Evolutionary conservation across 2,329 filamentous ascomycete genomes (phyloP).

Genomic region (Ceratocystiopsis brevicomis): DNA sequence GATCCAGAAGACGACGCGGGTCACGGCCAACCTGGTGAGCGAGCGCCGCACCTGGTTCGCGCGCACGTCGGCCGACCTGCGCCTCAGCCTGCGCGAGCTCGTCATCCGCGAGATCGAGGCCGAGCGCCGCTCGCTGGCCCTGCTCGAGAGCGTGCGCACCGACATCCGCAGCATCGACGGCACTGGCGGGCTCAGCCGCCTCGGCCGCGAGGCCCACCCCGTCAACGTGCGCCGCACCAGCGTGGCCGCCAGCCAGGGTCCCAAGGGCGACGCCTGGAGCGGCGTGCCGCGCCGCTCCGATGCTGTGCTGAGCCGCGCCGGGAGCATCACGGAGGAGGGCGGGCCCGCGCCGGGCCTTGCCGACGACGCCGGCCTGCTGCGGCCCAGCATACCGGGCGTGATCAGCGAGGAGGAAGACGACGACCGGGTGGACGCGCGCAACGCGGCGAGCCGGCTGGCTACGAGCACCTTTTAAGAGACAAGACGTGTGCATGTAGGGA

Average conservation of each 20-base stretch:
- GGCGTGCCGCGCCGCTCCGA: slow-evolving; percentile 62
- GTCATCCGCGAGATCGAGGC: slow-evolving; percentile 89
- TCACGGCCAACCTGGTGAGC: slow-evolving; percentile 71
- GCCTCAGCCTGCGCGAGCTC: slow-evolving; percentile 73
- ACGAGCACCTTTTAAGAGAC: slow-evolving; percentile 70
- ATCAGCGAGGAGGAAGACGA: slow-evolving; percentile 66
- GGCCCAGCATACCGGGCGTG: slow-evolving; percentile 34
- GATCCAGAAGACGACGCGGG: slow-evolving; percentile 66
- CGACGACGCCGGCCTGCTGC: slow-evolving; percentile 12
- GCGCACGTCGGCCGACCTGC: slow-evolving; percentile 67
- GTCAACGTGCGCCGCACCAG: slow-evolving; percentile 46
- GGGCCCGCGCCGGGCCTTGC: slow-evolving; percentile 17
- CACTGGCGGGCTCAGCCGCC: slow-evolving; percentile 70
- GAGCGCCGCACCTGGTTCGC: slow-evolving; percentile 86
- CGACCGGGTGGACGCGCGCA: slow-evolving; percentile 84
- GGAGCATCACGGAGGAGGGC: slow-evolving; percentile 15
- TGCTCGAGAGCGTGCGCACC: slow-evolving; percentile 80
- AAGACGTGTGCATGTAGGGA: no score
- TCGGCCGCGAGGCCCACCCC: slow-evolving; percentile 79
- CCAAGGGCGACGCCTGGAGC: slow-evolving; percentile 96
- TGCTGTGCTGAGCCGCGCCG: slow-evolving; percentile 46
- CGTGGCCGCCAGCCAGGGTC: slow-evolving; percentile 75
- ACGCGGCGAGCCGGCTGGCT: slow-evolving; percentile 82
- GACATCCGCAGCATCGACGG: slow-evolving; percentile 87
- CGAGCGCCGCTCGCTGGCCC: slow-evolving; percentile 75